A percentile compares a stretch with the other conserved stretches of the same genome.
Conservation (phyloP, 106 monocot species). For the Dactylorhiza incarnata region DNA sequence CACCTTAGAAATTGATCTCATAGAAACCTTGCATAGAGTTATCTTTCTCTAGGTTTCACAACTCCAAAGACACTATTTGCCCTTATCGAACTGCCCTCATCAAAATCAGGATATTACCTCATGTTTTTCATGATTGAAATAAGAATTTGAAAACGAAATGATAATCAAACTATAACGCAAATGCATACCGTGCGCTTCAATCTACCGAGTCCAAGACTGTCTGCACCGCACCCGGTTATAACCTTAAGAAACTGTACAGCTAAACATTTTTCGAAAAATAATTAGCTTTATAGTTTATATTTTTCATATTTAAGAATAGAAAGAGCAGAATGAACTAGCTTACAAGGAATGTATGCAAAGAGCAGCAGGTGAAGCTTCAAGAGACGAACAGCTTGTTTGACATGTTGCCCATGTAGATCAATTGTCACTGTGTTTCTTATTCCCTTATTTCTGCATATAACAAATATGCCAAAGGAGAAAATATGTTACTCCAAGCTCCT, state of each 20-base stretch:
- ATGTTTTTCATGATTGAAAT: not conserved
- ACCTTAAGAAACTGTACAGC: constrained; percentile 79
- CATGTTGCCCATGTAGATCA: constrained; percentile 95
- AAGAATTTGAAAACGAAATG: not conserved
- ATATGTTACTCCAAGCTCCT: not conserved
- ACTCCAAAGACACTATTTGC: no score
- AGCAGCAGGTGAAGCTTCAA: constrained; percentile 78
- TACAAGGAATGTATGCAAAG: constrained; percentile 78
- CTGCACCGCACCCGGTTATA: constrained; percentile 82
- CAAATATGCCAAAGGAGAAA: not conserved
- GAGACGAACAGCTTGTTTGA: constrained; percentile 68
- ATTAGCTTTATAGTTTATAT: constrained; percentile 3
- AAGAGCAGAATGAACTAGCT: not conserved
- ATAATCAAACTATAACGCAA: not conserved
- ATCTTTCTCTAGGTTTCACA: no score
- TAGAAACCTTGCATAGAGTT: no score
- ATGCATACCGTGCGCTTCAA: constrained; percentile 64
- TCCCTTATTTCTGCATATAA: constrained; percentile 61
- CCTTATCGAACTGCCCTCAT: no score
- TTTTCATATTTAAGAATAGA: not conserved
- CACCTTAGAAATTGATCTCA: no score
- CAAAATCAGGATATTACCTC: no score
- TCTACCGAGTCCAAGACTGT: constrained; percentile 62
- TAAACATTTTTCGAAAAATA: constrained; percentile 20
- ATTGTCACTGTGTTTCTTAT: constrained; percentile 72